These are phyloP conservation scores for Asterionellopsis glacialis DNA, from an alignment of 108 stramenopile species.

Conservation along the genomic window DNA sequence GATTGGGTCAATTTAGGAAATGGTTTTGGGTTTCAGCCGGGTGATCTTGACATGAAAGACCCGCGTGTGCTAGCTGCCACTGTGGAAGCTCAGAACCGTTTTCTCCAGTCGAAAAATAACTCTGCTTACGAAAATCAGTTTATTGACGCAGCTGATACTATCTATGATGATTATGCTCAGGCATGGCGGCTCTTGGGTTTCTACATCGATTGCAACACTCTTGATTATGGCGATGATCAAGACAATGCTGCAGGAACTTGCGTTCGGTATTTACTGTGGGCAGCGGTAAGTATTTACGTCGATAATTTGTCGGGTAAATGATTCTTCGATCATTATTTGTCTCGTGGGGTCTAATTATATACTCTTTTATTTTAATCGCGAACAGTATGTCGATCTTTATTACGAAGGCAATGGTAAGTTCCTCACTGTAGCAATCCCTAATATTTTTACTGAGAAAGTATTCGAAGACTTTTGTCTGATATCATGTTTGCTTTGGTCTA, in stretches of 20 bases:
- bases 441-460: too few species aligned
- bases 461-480: too few species aligned
- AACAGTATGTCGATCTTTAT: constrained; percentile 45
- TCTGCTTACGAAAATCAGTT: constrained; percentile 7
- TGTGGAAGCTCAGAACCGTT: background rate
- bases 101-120: background rate
- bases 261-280: constrained; percentile 60
- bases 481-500: too few species aligned
- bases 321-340: too few species aligned
- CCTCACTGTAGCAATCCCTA: too few species aligned
- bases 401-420: constrained; percentile 50
- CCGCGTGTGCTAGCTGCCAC: constrained; percentile 2
- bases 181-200: constrained; percentile 66
- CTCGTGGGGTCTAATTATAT: too few species aligned
- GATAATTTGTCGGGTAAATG: too few species aligned
- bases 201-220: constrained; percentile 49
- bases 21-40: constrained; percentile 20
- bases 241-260: constrained; percentile 24
- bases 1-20: constrained; percentile 21
- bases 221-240: constrained; percentile 15
- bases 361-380: background rate
- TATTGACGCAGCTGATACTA: constrained; percentile 28
- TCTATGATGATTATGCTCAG: constrained; percentile 56
- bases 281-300: constrained; percentile 44
- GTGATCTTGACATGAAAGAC: constrained; percentile 6